Evolutionary conservation across 2,329 filamentous ascomycete genomes (phyloP).

Genomic region (Fusarium transvaalense): DNA sequence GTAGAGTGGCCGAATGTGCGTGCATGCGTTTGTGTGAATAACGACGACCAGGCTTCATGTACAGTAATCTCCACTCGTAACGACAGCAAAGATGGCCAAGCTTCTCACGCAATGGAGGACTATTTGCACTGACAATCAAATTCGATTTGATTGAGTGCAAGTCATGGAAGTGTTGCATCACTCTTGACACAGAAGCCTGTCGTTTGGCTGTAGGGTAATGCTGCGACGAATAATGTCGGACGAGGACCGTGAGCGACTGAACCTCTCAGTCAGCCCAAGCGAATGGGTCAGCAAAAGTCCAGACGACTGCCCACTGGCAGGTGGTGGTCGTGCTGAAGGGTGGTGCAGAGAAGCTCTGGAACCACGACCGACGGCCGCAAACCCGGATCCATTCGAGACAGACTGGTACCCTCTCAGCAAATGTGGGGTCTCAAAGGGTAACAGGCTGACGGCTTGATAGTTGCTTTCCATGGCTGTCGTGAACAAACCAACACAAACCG

Average conservation of each 20-base stretch:
- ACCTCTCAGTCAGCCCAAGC: constrained; percentile 37
- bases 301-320: constrained; percentile 16
- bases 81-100: background rate
- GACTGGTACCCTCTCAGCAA: constrained; percentile 25
- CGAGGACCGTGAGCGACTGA: constrained; percentile 29
- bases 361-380: constrained; percentile 36
- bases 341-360: constrained; percentile 41
- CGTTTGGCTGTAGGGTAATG: constrained; percentile 17
- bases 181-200: background rate
- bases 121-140: background rate
- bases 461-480: background rate
- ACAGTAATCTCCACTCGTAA: background rate
- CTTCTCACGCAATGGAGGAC: background rate
- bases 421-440: constrained; percentile 32
- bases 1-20: constrained; percentile 2
- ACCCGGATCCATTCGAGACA: constrained; percentile 36
- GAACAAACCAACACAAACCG: background rate
- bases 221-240: constrained; percentile 40
- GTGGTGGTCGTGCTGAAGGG: constrained; percentile 19
- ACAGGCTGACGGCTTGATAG: constrained; percentile 9
- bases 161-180: constrained; percentile 13
- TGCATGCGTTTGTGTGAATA: constrained; percentile 18
- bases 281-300: constrained; percentile 26
- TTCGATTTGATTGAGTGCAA: constrained; percentile 4
- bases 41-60: constrained; percentile 8